A percentile compares a stretch with the other conserved stretches of the same genome.
phyloP scores from a whole-genome alignment of 225 moss, liverwort and hornwort species.

The Ulota crispa region DNA sequence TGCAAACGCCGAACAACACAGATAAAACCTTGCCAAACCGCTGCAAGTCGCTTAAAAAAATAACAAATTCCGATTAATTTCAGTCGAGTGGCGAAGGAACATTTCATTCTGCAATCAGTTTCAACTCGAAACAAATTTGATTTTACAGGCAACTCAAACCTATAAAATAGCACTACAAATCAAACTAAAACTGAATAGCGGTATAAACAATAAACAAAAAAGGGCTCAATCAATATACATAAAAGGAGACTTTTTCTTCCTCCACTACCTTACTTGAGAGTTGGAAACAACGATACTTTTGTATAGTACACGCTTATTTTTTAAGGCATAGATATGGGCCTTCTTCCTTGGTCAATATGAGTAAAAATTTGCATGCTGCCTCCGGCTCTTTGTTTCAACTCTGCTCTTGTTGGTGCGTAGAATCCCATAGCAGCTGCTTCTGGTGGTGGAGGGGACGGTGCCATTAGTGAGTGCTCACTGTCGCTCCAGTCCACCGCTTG shows the following conservation, averaged over 20 bases:
- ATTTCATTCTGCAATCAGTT: neutral
- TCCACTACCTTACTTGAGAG: neutral
- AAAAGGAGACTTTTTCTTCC: neutral
- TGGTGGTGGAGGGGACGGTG: conserved; percentile 7
- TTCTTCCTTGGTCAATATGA: conserved; percentile 13
- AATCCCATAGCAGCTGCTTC: neutral
- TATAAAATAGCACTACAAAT: neutral
- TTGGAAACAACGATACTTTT: neutral
- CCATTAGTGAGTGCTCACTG: conserved; percentile 11
- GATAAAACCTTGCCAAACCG: neutral
- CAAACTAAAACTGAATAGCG: neutral
- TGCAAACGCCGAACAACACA: neutral
- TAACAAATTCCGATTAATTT: neutral
- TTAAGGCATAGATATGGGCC: conserved; percentile 16
- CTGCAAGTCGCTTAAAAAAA: neutral
- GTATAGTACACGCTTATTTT: conserved; percentile 31
- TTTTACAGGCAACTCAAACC: conserved; percentile 17
- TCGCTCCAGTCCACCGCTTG: conserved; percentile 34
- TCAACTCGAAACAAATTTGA: conserved; percentile 2
- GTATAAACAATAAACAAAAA: neutral
- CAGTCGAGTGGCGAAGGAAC: neutral
- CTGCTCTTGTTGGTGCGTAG: conserved; percentile 1
- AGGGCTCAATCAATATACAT: conserved; percentile 29
- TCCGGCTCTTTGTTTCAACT: conserved; percentile 18
- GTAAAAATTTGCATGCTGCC: conserved; percentile 12